Percentiles rank a stretch among this genome's conserved stretches.
phyloP scores from a whole-genome alignment of 495 filamentous ascomycete genomes.

The Daldinia caldariorum region DNA sequence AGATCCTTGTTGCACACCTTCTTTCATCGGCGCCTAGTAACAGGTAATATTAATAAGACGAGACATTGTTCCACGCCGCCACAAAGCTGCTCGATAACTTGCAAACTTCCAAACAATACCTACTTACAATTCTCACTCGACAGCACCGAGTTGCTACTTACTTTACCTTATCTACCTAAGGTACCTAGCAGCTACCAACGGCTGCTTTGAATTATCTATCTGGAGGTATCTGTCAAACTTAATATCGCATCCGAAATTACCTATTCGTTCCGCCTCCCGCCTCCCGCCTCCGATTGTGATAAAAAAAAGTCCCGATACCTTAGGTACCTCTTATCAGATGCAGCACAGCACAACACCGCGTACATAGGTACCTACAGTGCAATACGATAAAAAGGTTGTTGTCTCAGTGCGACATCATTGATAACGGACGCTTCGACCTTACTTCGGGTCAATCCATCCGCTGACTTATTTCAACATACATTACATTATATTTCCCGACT shows the following conservation, averaged over 20 bases:
- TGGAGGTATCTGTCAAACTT: background rate
- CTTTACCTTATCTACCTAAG: no score
- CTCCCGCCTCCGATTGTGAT: constrained; percentile 9
- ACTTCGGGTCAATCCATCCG: constrained; percentile 14
- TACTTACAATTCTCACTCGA: background rate
- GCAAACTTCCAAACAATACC: background rate
- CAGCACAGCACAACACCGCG: constrained; percentile 6
- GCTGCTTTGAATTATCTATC: constrained; percentile 3
- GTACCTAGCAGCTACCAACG: background rate
- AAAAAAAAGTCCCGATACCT: constrained; percentile 1
- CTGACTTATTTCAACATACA: background rate
- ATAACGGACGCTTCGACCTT: constrained; percentile 20
- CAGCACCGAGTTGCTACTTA: no score
- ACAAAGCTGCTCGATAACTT: no score
- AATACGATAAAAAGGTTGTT: background rate
- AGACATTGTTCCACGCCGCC: no score
- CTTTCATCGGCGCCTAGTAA: no score
- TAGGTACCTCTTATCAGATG: no score
- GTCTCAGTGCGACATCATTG: constrained; percentile 9
- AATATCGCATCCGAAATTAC: background rate
- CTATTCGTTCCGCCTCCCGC: background rate
- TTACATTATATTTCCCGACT: background rate
- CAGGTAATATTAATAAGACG: no score
- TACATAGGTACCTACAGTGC: no score
- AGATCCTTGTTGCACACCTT: constrained; percentile 28